Base-by-base conservation (phyloP, 1,284 basidiomycete species). In the Apiotrichum brassicae region DNA sequence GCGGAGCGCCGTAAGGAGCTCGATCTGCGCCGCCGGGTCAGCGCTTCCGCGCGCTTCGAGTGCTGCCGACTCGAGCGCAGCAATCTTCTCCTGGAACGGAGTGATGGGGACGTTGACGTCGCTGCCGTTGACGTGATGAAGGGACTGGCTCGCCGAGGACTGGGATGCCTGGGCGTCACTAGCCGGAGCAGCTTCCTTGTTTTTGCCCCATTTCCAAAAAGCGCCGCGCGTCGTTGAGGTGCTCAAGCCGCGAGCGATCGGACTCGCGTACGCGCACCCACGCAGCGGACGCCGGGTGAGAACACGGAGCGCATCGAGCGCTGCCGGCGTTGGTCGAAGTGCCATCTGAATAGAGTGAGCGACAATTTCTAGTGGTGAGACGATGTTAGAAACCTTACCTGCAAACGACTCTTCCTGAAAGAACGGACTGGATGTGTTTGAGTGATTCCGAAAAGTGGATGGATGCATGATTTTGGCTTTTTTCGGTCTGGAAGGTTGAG, bases 81-180 rank as follows among this genome's bases (percentile, higher is more conserved):
- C 70, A 23, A 72, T 69, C 11, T 53, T 57, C 13, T 53, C 42
- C 54, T 72, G 70, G 43, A 69, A 69, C 6, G 59, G 49, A 0
- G 70, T 68, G 3, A 66, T 50, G 3, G n/a, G n/a, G 3, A 6
- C 25, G n/a, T 14, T 30, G 28, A 23, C 18, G 8, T 38, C 14
- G 37, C 11, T 38, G 11, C 19, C 37, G 18, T 11, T 14, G 37
- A 19, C 19, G 20, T 36, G 35, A 9, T 39, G 13, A 13, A 13
- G 22, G 19, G 13, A 12, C 20, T 20, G 37, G 19, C 37, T 23
- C 20, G 22, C 20, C 12, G 22, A n/a, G 23, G 19, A 19, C n/a
- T n/a, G 40, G 25, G n/a, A 26, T 28, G 18, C 16, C 40, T 3
- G 41, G 30, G n/a, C n/a, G n/a, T n/a, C n/a, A n/a, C n/a, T n/a